These are phyloP conservation scores for Mercurialis annua DNA, from an alignment of 345 rosid genomes.

Conservation along the genomic window DNA sequence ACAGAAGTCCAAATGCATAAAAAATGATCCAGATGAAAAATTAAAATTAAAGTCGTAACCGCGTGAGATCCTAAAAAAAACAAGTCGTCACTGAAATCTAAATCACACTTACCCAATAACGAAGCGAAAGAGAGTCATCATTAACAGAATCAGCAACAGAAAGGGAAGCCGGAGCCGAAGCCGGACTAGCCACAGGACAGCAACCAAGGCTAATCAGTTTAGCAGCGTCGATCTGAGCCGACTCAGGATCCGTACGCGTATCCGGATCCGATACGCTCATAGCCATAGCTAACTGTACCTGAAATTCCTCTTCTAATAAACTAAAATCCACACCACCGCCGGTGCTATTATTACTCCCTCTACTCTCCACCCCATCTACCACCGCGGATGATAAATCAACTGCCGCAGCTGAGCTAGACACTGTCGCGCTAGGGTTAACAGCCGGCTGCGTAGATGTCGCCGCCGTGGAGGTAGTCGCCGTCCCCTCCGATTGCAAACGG, in stretches of 20 bases:
- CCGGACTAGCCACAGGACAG: too few species aligned
- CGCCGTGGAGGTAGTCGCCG: too few species aligned
- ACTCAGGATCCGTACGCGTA: conserved; percentile 60
- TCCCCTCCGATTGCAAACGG: conserved; percentile 34
- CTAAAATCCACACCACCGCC: conserved; percentile 47
- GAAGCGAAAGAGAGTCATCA: conserved; percentile 73
- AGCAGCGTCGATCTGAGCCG: conserved; percentile 94
- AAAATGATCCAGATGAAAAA: neutral
- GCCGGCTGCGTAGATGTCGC: conserved; percentile 25
- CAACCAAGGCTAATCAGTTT: conserved; percentile 89
- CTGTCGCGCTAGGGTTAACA: conserved; percentile 28
- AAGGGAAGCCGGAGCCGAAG: conserved; percentile 41
- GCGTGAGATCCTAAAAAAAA: conserved; percentile 20
- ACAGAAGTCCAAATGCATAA: neutral
- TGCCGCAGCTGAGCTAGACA: conserved; percentile 42
- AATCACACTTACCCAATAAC: conserved; percentile 65
- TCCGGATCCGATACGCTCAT: conserved; percentile 89
- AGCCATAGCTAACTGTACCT: conserved; percentile 91
- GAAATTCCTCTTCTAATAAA: conserved; percentile 88
- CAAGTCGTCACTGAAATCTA: conserved; percentile 18
- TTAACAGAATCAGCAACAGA: conserved; percentile 44
- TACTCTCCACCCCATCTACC: conserved; percentile 21
- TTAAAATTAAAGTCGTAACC: neutral
- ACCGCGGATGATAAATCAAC: conserved; percentile 36
- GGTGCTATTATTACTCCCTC: neutral